phyloP scores from a whole-genome alignment of 768 basidiomycete species.

The Leccinum rimulosum region DNA sequence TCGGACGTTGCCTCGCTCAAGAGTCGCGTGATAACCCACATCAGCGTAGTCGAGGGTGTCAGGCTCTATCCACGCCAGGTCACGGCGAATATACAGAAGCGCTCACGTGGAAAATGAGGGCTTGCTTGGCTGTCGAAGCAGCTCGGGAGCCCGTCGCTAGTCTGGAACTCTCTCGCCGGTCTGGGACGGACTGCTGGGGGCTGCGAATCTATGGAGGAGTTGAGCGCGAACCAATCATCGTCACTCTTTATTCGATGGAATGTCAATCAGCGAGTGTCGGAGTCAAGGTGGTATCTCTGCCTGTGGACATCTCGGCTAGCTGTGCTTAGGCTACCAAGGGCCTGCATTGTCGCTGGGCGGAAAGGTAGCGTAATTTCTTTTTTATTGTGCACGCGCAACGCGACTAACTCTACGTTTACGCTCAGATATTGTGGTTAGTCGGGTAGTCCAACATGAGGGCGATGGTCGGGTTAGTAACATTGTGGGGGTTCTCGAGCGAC shows the following conservation, averaged over 20 bases:
- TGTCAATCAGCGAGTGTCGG: slow-evolving; percentile 10
- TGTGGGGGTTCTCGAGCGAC: neutral
- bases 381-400: neutral
- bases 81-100: slow-evolving; percentile 1
- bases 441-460: too few species aligned
- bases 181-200: neutral
- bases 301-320: neutral
- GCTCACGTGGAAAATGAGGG: slow-evolving; percentile 4
- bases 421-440: too few species aligned
- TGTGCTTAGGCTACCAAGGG: slow-evolving; percentile 3
- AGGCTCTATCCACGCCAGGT: neutral
- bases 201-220: slow-evolving; percentile 4
- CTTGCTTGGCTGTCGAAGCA: neutral
- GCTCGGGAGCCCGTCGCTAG: slow-evolving; percentile 10
- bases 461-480: too few species aligned
- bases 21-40: slow-evolving; percentile 1
- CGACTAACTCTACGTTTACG: neutral
- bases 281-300: slow-evolving; percentile 1
- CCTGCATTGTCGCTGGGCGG: neutral
- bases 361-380: slow-evolving; percentile 6
- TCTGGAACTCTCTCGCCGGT: slow-evolving; percentile 8
- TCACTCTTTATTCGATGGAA: slow-evolving; percentile 2
- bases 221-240: too few species aligned
- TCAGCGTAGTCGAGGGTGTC: slow-evolving; percentile 10
- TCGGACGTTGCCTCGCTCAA: neutral